Conservation (phyloP, 352 stramenopile genomes). For the Pythium dissimile region DNA sequence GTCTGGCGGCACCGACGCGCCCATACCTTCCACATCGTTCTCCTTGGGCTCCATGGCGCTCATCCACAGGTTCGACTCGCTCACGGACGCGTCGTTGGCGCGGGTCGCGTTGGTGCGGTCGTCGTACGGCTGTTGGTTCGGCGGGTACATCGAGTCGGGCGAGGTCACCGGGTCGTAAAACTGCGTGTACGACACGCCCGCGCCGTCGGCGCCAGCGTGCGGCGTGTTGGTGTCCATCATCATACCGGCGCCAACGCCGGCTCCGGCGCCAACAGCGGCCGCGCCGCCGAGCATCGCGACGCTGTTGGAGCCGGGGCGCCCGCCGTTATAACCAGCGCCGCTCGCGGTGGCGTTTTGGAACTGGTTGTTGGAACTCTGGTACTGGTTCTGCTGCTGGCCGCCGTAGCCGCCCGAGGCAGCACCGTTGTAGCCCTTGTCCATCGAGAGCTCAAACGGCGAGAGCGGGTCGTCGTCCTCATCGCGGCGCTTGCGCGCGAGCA, state of each 20-base stretch:
- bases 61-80: slow-evolving; percentile 71
- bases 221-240: slow-evolving; percentile 38
- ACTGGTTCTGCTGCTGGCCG: slow-evolving; percentile 11
- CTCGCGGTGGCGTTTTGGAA: slow-evolving; percentile 15
- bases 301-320: slow-evolving; percentile 16
- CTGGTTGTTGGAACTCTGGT: slow-evolving; percentile 12
- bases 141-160: slow-evolving; percentile 28
- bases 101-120: slow-evolving; percentile 25
- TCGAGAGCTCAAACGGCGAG: slow-evolving; percentile 80
- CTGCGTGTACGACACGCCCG: slow-evolving; percentile 63
- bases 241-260: slow-evolving; percentile 24
- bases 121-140: slow-evolving; percentile 13
- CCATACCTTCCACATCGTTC: slow-evolving; percentile 54
- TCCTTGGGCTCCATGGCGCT: slow-evolving; percentile 81
- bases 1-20: slow-evolving; percentile 33
- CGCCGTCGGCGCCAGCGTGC: slow-evolving; percentile 31
- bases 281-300: slow-evolving; percentile 16
- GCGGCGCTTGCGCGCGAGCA: slow-evolving; percentile 44
- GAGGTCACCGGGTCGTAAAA: slow-evolving; percentile 81
- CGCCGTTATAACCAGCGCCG: background rate
- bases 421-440: slow-evolving; percentile 75
- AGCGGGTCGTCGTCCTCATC: slow-evolving; percentile 71
- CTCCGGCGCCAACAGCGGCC: slow-evolving; percentile 15
- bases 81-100: slow-evolving; percentile 23
- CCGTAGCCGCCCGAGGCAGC: slow-evolving; percentile 8